Conservation (phyloP, 305 asterid species). For the Solanum hybrid region DNA sequence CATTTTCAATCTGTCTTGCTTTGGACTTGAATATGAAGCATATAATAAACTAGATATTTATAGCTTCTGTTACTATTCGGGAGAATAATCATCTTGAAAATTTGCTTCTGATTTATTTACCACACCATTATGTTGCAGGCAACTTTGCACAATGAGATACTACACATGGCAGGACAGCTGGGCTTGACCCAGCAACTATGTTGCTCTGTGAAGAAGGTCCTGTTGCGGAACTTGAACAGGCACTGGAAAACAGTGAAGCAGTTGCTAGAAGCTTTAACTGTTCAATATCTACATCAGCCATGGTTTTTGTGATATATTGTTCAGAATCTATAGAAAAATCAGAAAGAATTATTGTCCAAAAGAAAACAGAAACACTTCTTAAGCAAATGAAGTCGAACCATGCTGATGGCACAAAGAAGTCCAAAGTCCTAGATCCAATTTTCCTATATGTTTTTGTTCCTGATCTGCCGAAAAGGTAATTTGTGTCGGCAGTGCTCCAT, state of each 20-base stretch:
- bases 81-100: not conserved
- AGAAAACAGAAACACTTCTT: conserved; percentile 38
- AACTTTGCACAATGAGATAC: conserved; percentile 59
- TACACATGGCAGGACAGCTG: conserved; percentile 97
- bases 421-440: conserved; percentile 37
- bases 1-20: not conserved
- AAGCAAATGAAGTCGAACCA: conserved; percentile 40
- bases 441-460: conserved; percentile 71
- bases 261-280: conserved; percentile 68
- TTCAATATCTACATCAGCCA: conserved; percentile 50
- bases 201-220: conserved; percentile 56
- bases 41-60: not conserved
- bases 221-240: conserved; percentile 57
- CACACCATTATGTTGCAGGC: conserved; percentile 37
- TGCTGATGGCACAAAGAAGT: conserved; percentile 31
- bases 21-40: not conserved
- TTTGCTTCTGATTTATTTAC: not conserved
- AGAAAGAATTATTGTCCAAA: conserved; percentile 47
- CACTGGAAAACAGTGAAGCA: conserved; percentile 72
- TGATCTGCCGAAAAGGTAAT: conserved; percentile 83
- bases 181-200: conserved; percentile 92
- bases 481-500: not conserved
- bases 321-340: conserved; percentile 44
- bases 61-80: not conserved
- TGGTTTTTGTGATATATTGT: conserved; percentile 62